phyloP scores from a whole-genome alignment of 2,329 filamentous ascomycete genomes.

The Talaromyces islandicus region DNA sequence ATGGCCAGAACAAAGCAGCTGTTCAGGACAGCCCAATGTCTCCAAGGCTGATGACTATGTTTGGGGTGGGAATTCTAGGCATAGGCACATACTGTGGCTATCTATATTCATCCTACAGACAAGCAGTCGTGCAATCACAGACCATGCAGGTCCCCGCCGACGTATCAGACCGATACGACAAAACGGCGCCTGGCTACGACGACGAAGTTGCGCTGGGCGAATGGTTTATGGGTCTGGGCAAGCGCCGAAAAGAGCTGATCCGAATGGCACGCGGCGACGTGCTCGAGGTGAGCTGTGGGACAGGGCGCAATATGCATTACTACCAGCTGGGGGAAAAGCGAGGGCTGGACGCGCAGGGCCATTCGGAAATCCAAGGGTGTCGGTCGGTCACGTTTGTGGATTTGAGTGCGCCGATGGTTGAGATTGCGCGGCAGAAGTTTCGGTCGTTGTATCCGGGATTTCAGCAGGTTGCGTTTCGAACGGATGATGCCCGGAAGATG shows the following conservation, averaged over 20 bases:
- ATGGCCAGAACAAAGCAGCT: background rate
- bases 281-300: constrained; percentile 46
- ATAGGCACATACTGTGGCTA: constrained; percentile 40
- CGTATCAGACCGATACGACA: constrained; percentile 43
- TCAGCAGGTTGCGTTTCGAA: constrained; percentile 26
- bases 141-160: constrained; percentile 32
- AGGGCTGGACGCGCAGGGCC: constrained; percentile 25
- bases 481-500: constrained; percentile 30
- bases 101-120: constrained; percentile 37
- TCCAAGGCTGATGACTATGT: constrained; percentile 29
- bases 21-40: constrained; percentile 16
- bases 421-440: constrained; percentile 41
- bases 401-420: constrained; percentile 43
- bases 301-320: constrained; percentile 42
- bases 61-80: constrained; percentile 33
- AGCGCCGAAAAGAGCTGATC: constrained; percentile 37
- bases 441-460: constrained; percentile 27
- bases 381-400: constrained; percentile 43
- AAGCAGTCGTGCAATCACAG: constrained; percentile 26
- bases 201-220: constrained; percentile 41
- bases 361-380: constrained; percentile 26
- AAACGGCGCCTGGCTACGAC: constrained; percentile 39
- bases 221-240: constrained; percentile 35
- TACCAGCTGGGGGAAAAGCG: constrained; percentile 37
- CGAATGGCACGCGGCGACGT: constrained; percentile 40